phyloP scores from a whole-genome alignment of 176 grass and related monocot species.

The Neostapfia colusana region DNA sequence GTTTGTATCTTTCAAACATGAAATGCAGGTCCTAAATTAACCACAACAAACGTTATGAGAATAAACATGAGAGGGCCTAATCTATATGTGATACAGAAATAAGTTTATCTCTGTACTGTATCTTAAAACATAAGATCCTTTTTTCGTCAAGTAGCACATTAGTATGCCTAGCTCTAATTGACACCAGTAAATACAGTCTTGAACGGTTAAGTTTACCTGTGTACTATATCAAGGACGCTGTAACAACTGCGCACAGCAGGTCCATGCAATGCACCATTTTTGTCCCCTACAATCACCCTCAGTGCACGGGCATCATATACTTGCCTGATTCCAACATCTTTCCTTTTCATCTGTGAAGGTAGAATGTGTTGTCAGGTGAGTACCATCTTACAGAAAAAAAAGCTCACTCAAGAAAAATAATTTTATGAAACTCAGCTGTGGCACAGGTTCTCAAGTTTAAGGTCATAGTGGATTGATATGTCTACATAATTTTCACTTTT shows the following conservation, averaged over 20 bases:
- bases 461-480: constrained; percentile 15
- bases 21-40: constrained; percentile 24
- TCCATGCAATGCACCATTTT: constrained; percentile 87
- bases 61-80: background rate
- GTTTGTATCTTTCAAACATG: background rate
- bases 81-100: constrained; percentile 1
- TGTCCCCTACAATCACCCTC: constrained; percentile 95
- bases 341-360: constrained; percentile 80
- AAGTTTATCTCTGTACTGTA: background rate
- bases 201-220: constrained; percentile 55
- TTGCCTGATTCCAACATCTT: constrained; percentile 82
- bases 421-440: constrained; percentile 1
- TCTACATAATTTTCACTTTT: constrained; percentile 24
- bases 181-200: constrained; percentile 13
- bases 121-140: background rate
- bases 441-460: constrained; percentile 19
- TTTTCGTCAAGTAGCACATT: constrained; percentile 20
- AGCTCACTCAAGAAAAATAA: background rate
- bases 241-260: constrained; percentile 94
- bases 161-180: constrained; percentile 10
- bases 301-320: constrained; percentile 91
- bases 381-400: constrained; percentile 20
- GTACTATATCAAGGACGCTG: constrained; percentile 85
- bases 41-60: background rate
- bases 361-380: constrained; percentile 27